These are phyloP conservation scores for Coprinellus micaceus DNA, from an alignment of 768 basidiomycete species.

Conservation along the genomic window DNA sequence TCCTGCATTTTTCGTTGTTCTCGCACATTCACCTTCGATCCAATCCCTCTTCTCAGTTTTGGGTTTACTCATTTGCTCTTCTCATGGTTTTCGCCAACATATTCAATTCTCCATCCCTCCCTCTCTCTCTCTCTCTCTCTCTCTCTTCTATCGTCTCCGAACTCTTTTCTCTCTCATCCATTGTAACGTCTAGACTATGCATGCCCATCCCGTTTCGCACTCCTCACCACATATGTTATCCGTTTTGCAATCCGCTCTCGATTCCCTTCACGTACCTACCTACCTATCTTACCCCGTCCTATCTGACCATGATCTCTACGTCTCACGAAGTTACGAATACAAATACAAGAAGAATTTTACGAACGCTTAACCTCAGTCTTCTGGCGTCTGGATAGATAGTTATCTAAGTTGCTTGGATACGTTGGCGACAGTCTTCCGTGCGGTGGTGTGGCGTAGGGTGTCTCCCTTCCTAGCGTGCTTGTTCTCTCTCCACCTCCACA, in stretches of 20 bases:
- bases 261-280: slow-evolving; percentile 21
- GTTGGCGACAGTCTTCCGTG: too few species aligned
- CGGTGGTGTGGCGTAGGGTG: too few species aligned
- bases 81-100: slow-evolving; percentile 7
- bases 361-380: too few species aligned
- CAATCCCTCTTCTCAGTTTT: slow-evolving; percentile 6
- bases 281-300: slow-evolving; percentile 12
- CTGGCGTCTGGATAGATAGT: too few species aligned
- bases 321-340: slow-evolving; percentile 3
- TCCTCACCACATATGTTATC: slow-evolving; percentile 28
- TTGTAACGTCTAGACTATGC: slow-evolving; percentile 77
- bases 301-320: slow-evolving; percentile 2
- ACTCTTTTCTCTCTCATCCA: not conserved
- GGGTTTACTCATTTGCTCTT: slow-evolving; percentile 12
- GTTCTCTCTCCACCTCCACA: too few species aligned
- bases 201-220: slow-evolving; percentile 31
- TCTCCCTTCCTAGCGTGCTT: too few species aligned
- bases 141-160: slow-evolving; percentile 18
- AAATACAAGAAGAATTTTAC: too few species aligned
- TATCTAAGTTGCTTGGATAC: too few species aligned
- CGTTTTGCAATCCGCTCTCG: slow-evolving; percentile 25
- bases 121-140: slow-evolving; percentile 4
- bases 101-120: slow-evolving; percentile 13
- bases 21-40: slow-evolving; percentile 11
- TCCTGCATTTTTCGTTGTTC: not conserved